Percentiles rank a stretch among this genome's conserved stretches.
These are phyloP conservation scores for Phytophthora fragariae DNA, from an alignment of 352 stramenopile species.

Conservation along the genomic window DNA sequence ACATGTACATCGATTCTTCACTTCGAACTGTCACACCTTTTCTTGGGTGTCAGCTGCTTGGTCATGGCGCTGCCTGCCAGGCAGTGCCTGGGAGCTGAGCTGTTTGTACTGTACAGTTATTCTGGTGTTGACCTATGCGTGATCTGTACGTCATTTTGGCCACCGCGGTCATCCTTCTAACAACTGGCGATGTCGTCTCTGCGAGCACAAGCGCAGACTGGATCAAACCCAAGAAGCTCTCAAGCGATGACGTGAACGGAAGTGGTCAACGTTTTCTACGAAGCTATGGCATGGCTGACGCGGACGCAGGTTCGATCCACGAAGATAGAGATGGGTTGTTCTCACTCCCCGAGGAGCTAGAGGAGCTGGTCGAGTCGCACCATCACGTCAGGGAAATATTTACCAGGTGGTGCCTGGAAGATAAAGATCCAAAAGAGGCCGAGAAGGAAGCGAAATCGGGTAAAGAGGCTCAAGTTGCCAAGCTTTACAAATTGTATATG, in stretches of 20 bases:
- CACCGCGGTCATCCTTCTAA: background rate
- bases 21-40: too few species aligned
- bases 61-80: too few species aligned
- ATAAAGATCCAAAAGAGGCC: conserved; percentile 6
- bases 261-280: background rate
- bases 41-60: too few species aligned
- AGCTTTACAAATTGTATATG: conserved; percentile 8
- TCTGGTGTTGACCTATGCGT: conserved; percentile 8
- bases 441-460: background rate
- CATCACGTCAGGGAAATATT: conserved; percentile 20
- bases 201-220: background rate
- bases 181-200: background rate
- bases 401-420: conserved; percentile 13
- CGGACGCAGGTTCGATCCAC: background rate
- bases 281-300: background rate
- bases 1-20: too few species aligned
- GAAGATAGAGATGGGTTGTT: conserved; percentile 17
- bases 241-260: background rate
- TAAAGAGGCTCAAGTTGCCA: conserved; percentile 2
- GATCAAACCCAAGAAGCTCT: background rate
- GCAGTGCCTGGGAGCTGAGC: too few species aligned
- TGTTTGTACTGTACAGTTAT: too few species aligned
- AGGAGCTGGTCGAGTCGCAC: conserved; percentile 14
- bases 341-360: conserved; percentile 4
- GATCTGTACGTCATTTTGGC: background rate